Percentiles rank a stretch among this genome's conserved stretches.
These are phyloP conservation scores for Chaetomiaceae sp. DNA, from an alignment of 2,329 filamentous ascomycete genomes.

Conservation along the genomic window DNA sequence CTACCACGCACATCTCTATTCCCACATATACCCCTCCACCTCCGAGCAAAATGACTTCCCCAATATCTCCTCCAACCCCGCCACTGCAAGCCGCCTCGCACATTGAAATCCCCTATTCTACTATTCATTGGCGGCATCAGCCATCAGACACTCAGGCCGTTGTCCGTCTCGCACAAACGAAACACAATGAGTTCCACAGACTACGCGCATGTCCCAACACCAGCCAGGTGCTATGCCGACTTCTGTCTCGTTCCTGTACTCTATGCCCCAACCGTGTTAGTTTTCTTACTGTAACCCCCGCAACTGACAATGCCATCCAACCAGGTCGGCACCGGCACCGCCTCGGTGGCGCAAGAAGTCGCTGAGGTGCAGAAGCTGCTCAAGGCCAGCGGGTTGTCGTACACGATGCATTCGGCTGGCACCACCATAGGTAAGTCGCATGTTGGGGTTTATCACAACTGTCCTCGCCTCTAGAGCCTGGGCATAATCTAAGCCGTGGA, in stretches of 20 bases:
- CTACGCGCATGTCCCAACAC: constrained; percentile 55
- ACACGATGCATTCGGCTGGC: constrained; percentile 88
- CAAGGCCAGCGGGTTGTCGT: constrained; percentile 72
- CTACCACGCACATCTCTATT: too few relatives aligned
- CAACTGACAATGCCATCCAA: not conserved
- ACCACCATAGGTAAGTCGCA: constrained; percentile 74
- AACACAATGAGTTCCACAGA: constrained; percentile 26
- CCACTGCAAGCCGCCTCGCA: not conserved
- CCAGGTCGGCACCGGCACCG: constrained; percentile 72
- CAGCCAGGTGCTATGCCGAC: constrained; percentile 74
- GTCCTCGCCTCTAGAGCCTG: not conserved
- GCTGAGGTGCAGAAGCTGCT: constrained; percentile 84
- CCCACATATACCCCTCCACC: not conserved
- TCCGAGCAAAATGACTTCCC: not conserved
- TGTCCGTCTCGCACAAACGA: not conserved
- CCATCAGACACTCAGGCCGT: not conserved
- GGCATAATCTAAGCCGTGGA: constrained; percentile 1
- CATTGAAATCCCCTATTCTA: not conserved
- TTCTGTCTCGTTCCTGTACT: constrained; percentile 83
- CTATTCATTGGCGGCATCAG: not conserved
- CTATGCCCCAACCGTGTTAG: constrained; percentile 11
- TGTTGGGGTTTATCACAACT: not conserved
- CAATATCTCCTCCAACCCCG: not conserved
- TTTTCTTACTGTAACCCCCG: not conserved
- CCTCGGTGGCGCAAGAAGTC: constrained; percentile 76